Evolutionary conservation across 306 rosid species (phyloP).

Genomic region (Pyrus betulifolia): DNA sequence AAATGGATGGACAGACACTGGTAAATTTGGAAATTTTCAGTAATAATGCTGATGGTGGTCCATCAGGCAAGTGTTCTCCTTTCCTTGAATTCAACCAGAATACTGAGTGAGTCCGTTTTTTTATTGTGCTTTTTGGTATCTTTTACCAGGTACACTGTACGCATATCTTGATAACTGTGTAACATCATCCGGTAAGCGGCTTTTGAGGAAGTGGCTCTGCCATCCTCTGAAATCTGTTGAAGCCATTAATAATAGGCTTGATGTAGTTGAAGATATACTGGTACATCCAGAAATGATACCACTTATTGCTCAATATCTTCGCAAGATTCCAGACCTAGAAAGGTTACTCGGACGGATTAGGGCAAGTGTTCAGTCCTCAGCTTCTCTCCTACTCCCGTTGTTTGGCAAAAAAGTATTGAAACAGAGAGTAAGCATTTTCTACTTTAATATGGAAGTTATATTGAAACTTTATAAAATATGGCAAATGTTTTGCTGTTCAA

Average conservation of each 20-base stretch:
- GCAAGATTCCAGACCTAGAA: constrained; percentile 79
- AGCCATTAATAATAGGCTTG: constrained; percentile 68
- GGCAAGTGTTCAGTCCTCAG: constrained; percentile 62
- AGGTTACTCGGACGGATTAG: constrained; percentile 74
- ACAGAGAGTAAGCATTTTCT: constrained; percentile 60
- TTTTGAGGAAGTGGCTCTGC: constrained; percentile 86
- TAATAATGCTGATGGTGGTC: constrained; percentile 80
- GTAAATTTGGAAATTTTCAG: constrained; percentile 82
- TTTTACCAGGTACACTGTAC: constrained; percentile 72
- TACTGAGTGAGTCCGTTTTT: not conserved
- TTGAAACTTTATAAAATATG: not conserved
- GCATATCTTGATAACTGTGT: constrained; percentile 73
- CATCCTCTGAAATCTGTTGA: constrained; percentile 72
- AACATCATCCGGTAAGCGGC: constrained; percentile 81
- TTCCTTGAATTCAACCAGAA: constrained; percentile 13
- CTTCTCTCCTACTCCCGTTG: constrained; percentile 54
- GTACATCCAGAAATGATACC: constrained; percentile 44
- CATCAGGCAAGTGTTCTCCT: constrained; percentile 52
- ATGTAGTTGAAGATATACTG: constrained; percentile 63
- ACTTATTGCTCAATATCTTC: constrained; percentile 59
- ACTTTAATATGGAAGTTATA: not conserved
- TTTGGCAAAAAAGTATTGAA: constrained; percentile 66
- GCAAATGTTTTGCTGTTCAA: not conserved
- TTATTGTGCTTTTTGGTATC: constrained; percentile 14
- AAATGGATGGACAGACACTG: constrained; percentile 95